Evolutionary conservation across 768 basidiomycete species (phyloP).

Genomic region (Panus rudis): DNA sequence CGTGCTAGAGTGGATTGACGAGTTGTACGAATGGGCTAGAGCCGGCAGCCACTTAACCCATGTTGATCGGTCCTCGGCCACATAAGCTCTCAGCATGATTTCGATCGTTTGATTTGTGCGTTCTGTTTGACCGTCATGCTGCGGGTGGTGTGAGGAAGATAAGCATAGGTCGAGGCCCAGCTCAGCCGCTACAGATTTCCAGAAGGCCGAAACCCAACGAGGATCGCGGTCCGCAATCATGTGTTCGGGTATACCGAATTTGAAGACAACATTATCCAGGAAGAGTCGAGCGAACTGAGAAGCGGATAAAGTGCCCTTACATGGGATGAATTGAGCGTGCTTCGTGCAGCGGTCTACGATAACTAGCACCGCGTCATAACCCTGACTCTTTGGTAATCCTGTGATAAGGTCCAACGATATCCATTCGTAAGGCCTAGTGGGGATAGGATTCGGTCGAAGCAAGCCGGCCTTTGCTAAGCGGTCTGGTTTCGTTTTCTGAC

Average conservation of each 20-base stretch:
- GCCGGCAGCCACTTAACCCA: conserved; percentile 3
- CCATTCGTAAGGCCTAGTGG: conserved; percentile 7
- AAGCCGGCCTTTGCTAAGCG: neutral
- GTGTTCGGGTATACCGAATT: conserved; percentile 3
- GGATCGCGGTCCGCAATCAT: conserved; percentile 29
- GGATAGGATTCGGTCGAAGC: conserved; percentile 8
- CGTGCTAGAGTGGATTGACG: conserved; percentile 7
- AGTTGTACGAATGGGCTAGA: conserved; percentile 12
- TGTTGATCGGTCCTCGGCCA: neutral
- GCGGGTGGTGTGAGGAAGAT: conserved; percentile 31
- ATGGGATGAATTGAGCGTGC: conserved; percentile 22
- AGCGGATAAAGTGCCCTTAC: conserved; percentile 5
- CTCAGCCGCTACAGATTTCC: conserved; percentile 17
- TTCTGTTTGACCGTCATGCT: conserved; percentile 34
- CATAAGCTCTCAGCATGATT: neutral
- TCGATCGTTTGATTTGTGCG: conserved; percentile 27
- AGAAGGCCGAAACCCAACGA: conserved; percentile 23
- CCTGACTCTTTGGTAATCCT: conserved; percentile 7
- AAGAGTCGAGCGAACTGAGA: conserved; percentile 7
- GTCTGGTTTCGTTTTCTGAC: neutral
- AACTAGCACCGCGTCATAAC: conserved; percentile 10
- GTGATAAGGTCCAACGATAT: conserved; percentile 9
- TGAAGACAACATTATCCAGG: conserved; percentile 4
- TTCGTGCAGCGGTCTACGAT: conserved; percentile 22
- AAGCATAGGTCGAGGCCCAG: conserved; percentile 16